A percentile compares a stretch with the other conserved stretches of the same genome.
Conservation (phyloP, 768 basidiomycete species). For the Leccinum barrowsii region DNA sequence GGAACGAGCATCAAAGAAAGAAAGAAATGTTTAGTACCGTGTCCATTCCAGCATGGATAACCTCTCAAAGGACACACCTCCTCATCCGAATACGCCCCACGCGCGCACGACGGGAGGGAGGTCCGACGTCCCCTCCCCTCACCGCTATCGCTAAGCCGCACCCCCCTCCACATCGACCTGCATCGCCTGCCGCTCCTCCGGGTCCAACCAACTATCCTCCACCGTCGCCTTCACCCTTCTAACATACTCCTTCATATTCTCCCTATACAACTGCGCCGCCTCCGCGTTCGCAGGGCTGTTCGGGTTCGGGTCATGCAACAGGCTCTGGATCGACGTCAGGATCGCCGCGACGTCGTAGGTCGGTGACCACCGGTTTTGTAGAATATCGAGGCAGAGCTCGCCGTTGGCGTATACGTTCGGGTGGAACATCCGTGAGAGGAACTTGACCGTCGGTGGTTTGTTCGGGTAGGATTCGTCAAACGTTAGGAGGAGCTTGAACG, state of each 20-base stretch:
- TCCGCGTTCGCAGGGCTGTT: constrained; percentile 98
- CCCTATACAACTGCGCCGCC: constrained; percentile 92
- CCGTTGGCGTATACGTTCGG: constrained; percentile 99
- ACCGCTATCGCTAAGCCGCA: background rate
- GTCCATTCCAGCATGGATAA: constrained; percentile 4
- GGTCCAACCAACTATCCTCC: constrained; percentile 92
- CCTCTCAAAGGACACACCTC: background rate
- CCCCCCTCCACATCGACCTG: constrained; percentile 33
- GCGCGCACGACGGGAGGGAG: background rate
- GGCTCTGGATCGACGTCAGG: constrained; percentile 91
- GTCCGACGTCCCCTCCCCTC: background rate
- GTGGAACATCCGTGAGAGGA: constrained; percentile 97
- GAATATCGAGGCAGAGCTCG: constrained; percentile 95
- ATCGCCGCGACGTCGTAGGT: constrained; percentile 99
- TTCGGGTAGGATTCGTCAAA: constrained; percentile 99
- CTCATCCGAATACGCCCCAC: background rate
- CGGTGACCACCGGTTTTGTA: constrained; percentile 98
- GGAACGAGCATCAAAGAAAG: constrained; percentile 4
- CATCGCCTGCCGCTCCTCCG: constrained; percentile 62
- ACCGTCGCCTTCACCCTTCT: constrained; percentile 89
- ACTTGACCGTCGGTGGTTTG: constrained; percentile 96
- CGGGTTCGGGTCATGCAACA: constrained; percentile 97
- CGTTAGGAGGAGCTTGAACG: constrained; percentile 91
- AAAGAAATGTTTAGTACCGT: background rate
- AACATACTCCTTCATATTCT: constrained; percentile 99